Base-by-base conservation (phyloP, 2,329 filamentous ascomycete genomes). In the Monilinia laxa region DNA sequence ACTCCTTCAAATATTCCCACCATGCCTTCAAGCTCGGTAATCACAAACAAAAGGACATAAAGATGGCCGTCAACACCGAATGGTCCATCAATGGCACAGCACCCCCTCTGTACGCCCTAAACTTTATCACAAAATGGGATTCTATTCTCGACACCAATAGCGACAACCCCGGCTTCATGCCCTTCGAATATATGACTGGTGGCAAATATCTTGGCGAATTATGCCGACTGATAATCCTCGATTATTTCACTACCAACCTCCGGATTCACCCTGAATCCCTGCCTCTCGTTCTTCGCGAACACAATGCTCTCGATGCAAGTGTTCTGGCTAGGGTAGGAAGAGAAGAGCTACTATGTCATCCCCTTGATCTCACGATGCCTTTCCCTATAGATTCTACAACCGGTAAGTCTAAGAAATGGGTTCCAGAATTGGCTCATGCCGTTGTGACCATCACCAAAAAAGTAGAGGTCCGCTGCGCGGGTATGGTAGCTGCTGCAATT, bases 151-250 rank as follows among this genome's bases (percentile, higher is more conserved):
- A 93, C 71, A 78, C 78, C 5, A 84, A 87, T 56, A 89, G 88
- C 71, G 88, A 91, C 72, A 81, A 81, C 9, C 93, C 93, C 1
- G 93, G 93, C 53, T 93, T 97, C 80, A 93, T 97, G 80, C 89
- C 92, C 0, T 97, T 97, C 71, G 94, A 98, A 81, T 97, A 97
- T 82, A 97, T 97, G 91, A 93, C 96, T 75, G 92, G 93, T 1
- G 94, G 94, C 68, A 84, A 97, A 53, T 98, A 97, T 77, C 85
- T 97, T 1, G 94, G 94, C 71, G 94, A 97, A 80, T 89, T 91
- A 0, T 90, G 91, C 0, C 72, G 73, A 31, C 93, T 94, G 72
- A 91, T 94, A 71, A 90, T 91, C 0, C 84, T 94, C 25, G 91
- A 95, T 75, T 94, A 93, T 78, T 92, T 94, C 89, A 93, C 90